Evolutionary conservation across 257 asterid genomes (phyloP), one percentile per base, ranked within the genome.

Genomic region (Nemophila menziesii): DNA sequence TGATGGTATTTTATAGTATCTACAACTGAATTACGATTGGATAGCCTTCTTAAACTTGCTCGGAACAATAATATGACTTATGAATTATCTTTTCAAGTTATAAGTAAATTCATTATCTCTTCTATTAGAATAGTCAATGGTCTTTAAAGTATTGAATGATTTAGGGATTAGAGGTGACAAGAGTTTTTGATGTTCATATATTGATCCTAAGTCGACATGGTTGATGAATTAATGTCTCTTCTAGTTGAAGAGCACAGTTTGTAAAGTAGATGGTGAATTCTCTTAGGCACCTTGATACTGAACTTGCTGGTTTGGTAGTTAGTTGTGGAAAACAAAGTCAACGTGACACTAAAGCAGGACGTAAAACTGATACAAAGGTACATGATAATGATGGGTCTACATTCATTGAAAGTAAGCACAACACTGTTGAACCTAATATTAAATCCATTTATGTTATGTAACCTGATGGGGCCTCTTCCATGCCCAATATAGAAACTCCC

Each of bases 241-340:
- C 85, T 72, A 85, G 96, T 68, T 90, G 96, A 70, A 74, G 99
- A 78, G 99, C 94, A 37, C 99, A 90, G 56, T 90, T 90, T 71
- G 99, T 90, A 49, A 96, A 96, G 55, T 96, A 90, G 79, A 90
- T 90, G 99, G 99, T 90, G 51, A 90, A 90, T 62, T 77, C 99
- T 50, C 82, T 90, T 29, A 90, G 99, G 71, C 99, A 96, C 26
- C 96, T 90, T 52, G 96, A 94, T 44, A 90, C 85, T 65, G 96
- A 90, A 73, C 99, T 90, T 81, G 94, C 99, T 68, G 99, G 99
- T 20, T 73, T 90, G 77, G 99, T 90, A 54, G 94, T 90, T 63
- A 85, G 64, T 62, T 90, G 99, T 96, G 99, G 85, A 65, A 86
- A 77, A 43, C 96, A n/a, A 81, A 70, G 99, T 53, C 96, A 81